Base-by-base conservation (phyloP, 345 rosid genomes). In the Gynandropsis gynandra region DNA sequence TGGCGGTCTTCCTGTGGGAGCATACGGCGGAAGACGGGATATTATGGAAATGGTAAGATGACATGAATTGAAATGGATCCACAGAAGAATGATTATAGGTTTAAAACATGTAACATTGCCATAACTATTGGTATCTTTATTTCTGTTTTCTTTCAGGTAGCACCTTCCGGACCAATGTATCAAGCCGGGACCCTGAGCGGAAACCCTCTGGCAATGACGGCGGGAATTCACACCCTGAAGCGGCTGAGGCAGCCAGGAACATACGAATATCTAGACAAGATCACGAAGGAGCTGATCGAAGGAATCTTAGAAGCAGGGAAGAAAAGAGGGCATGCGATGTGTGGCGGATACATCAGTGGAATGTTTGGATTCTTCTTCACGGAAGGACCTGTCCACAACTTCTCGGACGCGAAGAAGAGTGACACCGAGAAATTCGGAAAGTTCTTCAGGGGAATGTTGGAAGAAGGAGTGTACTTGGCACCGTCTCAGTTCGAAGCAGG, bases 401-500 rank as follows among this genome's bases (percentile, higher is more conserved):
- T 92, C 8, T 67, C 55, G 0, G 97, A 87, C 54, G 90, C 97
- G 8, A 92, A 83, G 78, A 85, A 81, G 68, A 82, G 97, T 13
- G 94, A 92, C 20, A 46, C 80, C 0, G 76, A 76, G 32, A 92
- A 92, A 68, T 92, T 92, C 51, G 98, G 74, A 14, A 76, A 62
- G 71, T 81, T 92, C 48, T 76, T 57, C 48, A 63, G 75, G 38
- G 97, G 93, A 53, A 88, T 92, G 97, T 74, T 88, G 66, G 74
- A 75, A 71, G 94, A 92, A 76, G 99, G 97, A 32, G 88, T 85
- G n/a, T 92, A 85, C 71, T 77, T 92, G 13, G 99, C 95, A 40
- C 94, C 99, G 13, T 92, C 99, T 45, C 97, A 85, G 61, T 93
- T 77, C n/a, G 95, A 93, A 69, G 97, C 95, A 1, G 99, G 97